These are phyloP conservation scores for Eudorina sp. DNA, from an alignment of 139 green algal species.

Conservation along the genomic window DNA sequence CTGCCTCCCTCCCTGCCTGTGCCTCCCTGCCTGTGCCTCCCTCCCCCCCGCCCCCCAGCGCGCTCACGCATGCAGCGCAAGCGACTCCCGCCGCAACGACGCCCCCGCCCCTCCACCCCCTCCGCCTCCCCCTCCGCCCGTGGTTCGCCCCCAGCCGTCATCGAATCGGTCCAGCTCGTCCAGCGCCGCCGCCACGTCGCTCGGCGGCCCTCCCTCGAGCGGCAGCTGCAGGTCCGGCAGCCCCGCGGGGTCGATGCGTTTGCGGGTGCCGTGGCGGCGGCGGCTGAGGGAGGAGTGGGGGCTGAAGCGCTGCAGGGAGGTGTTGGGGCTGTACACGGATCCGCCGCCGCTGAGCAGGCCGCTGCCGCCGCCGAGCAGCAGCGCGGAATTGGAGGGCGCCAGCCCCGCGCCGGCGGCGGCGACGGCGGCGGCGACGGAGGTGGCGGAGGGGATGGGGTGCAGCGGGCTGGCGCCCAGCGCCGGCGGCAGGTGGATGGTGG, in stretches of 20 bases:
- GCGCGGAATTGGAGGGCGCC: constrained; percentile 1
- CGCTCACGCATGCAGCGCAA: background rate
- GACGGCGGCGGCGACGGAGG: background rate
- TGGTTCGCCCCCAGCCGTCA: too few species aligned
- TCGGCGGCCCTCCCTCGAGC: background rate
- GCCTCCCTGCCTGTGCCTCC: too few species aligned
- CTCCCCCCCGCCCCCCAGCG: background rate
- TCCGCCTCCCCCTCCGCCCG: background rate
- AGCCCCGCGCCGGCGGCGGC: background rate
- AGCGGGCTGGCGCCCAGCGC: background rate
- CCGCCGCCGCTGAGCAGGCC: background rate
- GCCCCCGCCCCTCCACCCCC: background rate
- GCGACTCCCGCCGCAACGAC: background rate
- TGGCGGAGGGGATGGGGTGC: background rate
- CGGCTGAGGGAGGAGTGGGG: background rate
- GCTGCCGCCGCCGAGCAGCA: background rate
- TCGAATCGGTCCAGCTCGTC: constrained; percentile 35
- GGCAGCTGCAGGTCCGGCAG: constrained; percentile 10
- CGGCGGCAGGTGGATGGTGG: background rate
- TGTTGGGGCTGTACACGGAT: background rate
- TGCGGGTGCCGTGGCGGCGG: background rate
- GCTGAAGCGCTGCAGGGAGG: constrained; percentile 9
- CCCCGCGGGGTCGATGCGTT: background rate
- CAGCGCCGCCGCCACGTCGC: constrained; percentile 18
- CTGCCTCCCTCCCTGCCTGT: too few species aligned